Percentiles rank a stretch among this genome's conserved stretches.
Evolutionary conservation across 768 basidiomycete genomes (phyloP).

Genomic region (Kwoniella europaea): DNA sequence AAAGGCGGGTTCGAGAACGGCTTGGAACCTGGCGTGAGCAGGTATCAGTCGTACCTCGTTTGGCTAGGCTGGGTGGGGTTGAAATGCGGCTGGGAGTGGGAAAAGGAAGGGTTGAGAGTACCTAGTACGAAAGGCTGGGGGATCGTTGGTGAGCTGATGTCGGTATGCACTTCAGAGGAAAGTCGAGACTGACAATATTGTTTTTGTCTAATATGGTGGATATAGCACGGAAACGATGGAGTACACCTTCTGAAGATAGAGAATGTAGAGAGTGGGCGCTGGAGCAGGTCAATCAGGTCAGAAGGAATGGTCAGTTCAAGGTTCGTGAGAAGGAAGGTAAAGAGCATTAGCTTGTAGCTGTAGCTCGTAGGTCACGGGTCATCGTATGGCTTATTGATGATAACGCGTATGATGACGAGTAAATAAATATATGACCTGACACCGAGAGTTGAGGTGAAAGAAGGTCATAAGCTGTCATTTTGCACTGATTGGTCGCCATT

Average conservation of each 20-base stretch:
- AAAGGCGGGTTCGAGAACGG: slow-evolving; percentile 54
- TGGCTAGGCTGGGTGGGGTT: slow-evolving; percentile 78
- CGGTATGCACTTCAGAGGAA: background rate
- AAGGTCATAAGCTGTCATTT: too few relatives aligned
- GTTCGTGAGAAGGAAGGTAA: slow-evolving; percentile 58
- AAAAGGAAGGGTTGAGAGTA: slow-evolving; percentile 83
- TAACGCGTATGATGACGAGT: too few relatives aligned
- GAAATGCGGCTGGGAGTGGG: slow-evolving; percentile 82
- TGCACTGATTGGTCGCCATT: too few relatives aligned
- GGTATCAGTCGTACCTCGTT: slow-evolving; percentile 81
- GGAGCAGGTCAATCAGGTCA: slow-evolving; percentile 66
- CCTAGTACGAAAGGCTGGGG: slow-evolving; percentile 95
- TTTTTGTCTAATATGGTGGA: background rate
- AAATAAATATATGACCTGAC: too few relatives aligned
- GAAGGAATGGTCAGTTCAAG: slow-evolving; percentile 71
- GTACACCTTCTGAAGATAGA: slow-evolving; percentile 49
- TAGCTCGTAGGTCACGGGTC: too few relatives aligned
- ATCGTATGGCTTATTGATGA: too few relatives aligned
- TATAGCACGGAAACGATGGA: slow-evolving; percentile 58
- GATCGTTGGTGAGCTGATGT: slow-evolving; percentile 70
- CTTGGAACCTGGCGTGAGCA: slow-evolving; percentile 63
- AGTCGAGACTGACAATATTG: too few relatives aligned
- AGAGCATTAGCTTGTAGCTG: slow-evolving; percentile 34
- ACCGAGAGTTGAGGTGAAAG: too few relatives aligned
- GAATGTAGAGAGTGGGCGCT: slow-evolving; percentile 61